Evolutionary conservation across 305 asterid genomes (phyloP), one percentile per base, ranked within the genome.

Genomic region (Ajuga reptans): DNA sequence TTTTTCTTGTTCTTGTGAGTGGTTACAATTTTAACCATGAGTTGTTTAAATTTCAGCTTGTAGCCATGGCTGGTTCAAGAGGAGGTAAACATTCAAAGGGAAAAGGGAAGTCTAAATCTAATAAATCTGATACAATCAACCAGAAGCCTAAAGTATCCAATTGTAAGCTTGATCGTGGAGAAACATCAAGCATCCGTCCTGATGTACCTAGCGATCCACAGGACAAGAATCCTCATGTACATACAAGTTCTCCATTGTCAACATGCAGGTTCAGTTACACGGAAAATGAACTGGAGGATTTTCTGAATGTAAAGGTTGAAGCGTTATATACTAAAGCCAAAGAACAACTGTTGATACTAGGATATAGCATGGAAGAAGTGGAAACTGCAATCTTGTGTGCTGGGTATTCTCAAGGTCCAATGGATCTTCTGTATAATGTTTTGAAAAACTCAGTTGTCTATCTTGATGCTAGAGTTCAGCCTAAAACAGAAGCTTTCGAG

Each of bases 31-130:
- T 45, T 71, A 29, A 57, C 34, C 4, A 50, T 61, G 24, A 31
- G 17, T n/a, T 69, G 24, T 37, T 62, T 73, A 10, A 43, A 27
- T 50, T 72, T 56, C 76, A 78, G 73, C 16, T 58, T 49, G 50
- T 71, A 57, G 15, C 67, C 41, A 78, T 78, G 82, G 76, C 65
- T 73, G 81, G 78, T 49, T 69, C 76, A 16, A 77, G 43, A 64
- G 59, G 72, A 55, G 66, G 75, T 54, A 73, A 73, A 39, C 56
- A 55, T 46, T 55, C 81, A 9, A 55, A 58, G 60, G 27, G 71
- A 52, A 78, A 73, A 69, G 76, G 66, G 42, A 76, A 49, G 24
- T 29, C 58, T n/a, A 73, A 73, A 62, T 50, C 59, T 41, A 42
- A 24, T 9, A 63, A 41, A 52, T 49, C 66, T 9, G 70, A 64